These are phyloP conservation scores for Raphanus sativus DNA, from an alignment of 345 rosid genomes.

Conservation along the genomic window DNA sequence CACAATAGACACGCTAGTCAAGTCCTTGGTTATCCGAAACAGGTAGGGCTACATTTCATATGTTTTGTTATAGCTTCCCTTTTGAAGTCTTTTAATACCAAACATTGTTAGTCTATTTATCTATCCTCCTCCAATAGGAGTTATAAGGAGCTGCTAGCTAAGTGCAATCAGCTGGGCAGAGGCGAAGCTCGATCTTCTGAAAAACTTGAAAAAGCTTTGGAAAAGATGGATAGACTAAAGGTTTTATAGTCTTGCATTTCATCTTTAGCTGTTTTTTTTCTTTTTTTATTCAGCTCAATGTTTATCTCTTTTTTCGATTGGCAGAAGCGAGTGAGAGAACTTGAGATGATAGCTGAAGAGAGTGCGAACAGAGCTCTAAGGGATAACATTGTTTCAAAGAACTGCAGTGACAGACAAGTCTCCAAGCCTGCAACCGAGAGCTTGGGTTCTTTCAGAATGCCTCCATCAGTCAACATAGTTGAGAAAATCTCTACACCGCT, in stretches of 20 bases:
- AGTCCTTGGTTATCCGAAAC: constrained; percentile 73
- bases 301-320: neutral
- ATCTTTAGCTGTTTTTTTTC: constrained; percentile 2
- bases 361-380: constrained; percentile 68
- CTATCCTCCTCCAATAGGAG: constrained; percentile 46
- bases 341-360: constrained; percentile 58
- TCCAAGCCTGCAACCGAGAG: constrained; percentile 16
- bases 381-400: constrained; percentile 39
- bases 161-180: constrained; percentile 87
- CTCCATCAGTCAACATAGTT: constrained; percentile 26
- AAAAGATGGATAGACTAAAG: constrained; percentile 67
- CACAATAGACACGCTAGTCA: constrained; percentile 67
- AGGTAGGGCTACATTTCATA: constrained; percentile 41
- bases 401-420: constrained; percentile 41
- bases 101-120: neutral
- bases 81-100: neutral
- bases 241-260: constrained; percentile 29
- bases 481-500: constrained; percentile 27
- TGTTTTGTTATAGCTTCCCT: neutral
- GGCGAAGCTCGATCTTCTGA: constrained; percentile 70
- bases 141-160: constrained; percentile 82
- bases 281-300: constrained; percentile 22
- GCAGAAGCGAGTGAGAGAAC: constrained; percentile 68
- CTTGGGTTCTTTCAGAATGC: constrained; percentile 30
- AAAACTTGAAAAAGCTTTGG: constrained; percentile 75